These are phyloP conservation scores for Suillus paluster DNA, from an alignment of 768 basidiomycete genomes.

Conservation along the genomic window DNA sequence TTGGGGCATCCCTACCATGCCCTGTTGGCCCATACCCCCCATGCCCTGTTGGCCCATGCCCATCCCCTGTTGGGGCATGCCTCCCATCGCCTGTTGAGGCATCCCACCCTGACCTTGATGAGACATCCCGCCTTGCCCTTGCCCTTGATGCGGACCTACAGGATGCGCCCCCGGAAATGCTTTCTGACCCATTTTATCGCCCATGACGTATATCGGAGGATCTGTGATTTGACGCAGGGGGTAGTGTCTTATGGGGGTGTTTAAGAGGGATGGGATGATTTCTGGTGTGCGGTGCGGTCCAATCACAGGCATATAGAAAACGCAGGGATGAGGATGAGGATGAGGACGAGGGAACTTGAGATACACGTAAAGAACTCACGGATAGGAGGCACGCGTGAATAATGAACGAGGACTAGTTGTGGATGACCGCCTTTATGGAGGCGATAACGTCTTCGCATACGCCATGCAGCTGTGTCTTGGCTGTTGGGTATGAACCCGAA, in stretches of 20 bases:
- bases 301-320: constrained; percentile 24
- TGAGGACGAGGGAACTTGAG: too few relatives aligned
- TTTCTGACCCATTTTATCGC: constrained; percentile 77
- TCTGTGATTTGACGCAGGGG: constrained; percentile 72
- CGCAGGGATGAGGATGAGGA: too few relatives aligned
- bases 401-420: constrained; percentile 77
- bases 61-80: too few relatives aligned
- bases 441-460: constrained; percentile 72
- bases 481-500: constrained; percentile 76
- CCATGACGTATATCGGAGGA: constrained; percentile 69
- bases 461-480: constrained; percentile 64
- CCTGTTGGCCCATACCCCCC: too few relatives aligned
- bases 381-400: constrained; percentile 63
- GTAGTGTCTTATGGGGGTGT: constrained; percentile 69
- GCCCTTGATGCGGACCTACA: constrained; percentile 35
- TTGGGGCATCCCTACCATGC: constrained; percentile 28
- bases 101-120: too few relatives aligned
- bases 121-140: too few relatives aligned
- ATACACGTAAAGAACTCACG: constrained; percentile 51
- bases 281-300: constrained; percentile 43
- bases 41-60: too few relatives aligned
- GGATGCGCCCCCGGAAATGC: constrained; percentile 47
- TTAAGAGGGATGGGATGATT: constrained; percentile 59
- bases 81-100: too few relatives aligned
- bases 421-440: constrained; percentile 75